phyloP scores from a whole-genome alignment of 495 filamentous ascomycete genomes.

The Annulohypoxylon moriforme region DNA sequence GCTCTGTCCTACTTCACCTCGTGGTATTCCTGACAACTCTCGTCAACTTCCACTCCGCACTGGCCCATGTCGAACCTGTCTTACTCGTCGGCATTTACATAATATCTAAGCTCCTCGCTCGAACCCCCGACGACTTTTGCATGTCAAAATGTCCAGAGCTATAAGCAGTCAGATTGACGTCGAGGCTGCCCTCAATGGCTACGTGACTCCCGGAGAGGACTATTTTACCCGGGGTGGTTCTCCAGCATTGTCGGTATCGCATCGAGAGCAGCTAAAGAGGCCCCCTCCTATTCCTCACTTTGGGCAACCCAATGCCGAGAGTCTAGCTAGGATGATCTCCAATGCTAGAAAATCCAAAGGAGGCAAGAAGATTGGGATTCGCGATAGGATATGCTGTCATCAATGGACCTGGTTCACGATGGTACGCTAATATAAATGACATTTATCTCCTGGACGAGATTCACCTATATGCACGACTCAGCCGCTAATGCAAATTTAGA shows the following conservation, averaged over 20 bases:
- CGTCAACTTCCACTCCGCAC: constrained; percentile 52
- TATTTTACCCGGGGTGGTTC: constrained; percentile 29
- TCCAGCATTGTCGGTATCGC: constrained; percentile 20
- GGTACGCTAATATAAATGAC: constrained; percentile 41
- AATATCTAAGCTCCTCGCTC: constrained; percentile 46
- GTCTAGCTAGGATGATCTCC: constrained; percentile 48
- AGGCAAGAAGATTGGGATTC: constrained; percentile 51
- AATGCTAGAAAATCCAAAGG: constrained; percentile 34
- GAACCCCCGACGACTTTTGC: constrained; percentile 45
- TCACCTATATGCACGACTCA: neutral
- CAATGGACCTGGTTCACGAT: constrained; percentile 79
- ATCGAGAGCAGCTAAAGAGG: constrained; percentile 24
- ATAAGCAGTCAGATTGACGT: constrained; percentile 31
- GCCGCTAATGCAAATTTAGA: constrained; percentile 26
- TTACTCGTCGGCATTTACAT: constrained; percentile 49
- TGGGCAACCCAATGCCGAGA: constrained; percentile 36
- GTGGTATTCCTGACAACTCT: constrained; percentile 55
- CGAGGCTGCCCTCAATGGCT: constrained; percentile 36
- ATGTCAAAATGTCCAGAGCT: constrained; percentile 45
- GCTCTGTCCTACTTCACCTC: constrained; percentile 51
- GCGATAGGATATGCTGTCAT: constrained; percentile 60
- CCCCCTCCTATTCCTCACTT: constrained; percentile 7
- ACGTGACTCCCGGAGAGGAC: constrained; percentile 45
- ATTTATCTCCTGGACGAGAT: neutral
- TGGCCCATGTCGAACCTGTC: constrained; percentile 50